phyloP scores from a whole-genome alignment of 495 filamentous ascomycete genomes.

The Annulohypoxylon nitens region DNA sequence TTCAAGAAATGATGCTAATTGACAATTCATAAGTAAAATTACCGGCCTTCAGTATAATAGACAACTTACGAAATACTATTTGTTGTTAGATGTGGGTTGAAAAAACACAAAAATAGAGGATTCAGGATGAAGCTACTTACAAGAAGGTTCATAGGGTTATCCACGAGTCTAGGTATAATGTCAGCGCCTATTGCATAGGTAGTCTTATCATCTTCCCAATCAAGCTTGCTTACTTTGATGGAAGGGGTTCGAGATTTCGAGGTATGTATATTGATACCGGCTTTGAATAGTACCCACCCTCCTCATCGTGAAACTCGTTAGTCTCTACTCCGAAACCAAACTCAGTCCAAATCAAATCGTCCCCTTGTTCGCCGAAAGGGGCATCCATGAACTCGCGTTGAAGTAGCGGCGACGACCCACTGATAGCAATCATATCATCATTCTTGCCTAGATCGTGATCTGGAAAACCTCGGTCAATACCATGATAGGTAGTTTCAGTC shows the following conservation, averaged over 20 bases:
- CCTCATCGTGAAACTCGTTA: constrained; percentile 64
- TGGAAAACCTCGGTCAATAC: constrained; percentile 75
- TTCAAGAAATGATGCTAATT: constrained; percentile 79
- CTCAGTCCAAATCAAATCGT: constrained; percentile 49
- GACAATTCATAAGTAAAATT: constrained; percentile 15
- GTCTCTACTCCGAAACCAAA: constrained; percentile 63
- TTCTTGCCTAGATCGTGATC: constrained; percentile 78
- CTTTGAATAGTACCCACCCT: constrained; percentile 76
- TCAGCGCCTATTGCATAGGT: constrained; percentile 12
- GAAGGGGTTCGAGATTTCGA: constrained; percentile 55
- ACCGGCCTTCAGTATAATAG: not conserved
- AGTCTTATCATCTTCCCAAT: not conserved
- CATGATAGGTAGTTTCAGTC: constrained; percentile 64
- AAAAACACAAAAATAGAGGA: not conserved
- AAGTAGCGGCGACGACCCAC: constrained; percentile 58
- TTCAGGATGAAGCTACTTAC: constrained; percentile 61
- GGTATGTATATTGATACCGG: constrained; percentile 65
- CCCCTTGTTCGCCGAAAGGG: constrained; percentile 36
- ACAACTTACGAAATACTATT: constrained; percentile 58
- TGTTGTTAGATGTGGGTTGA: constrained; percentile 31
- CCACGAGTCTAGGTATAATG: constrained; percentile 57
- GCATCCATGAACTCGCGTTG: constrained; percentile 44
- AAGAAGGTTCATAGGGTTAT: constrained; percentile 83
- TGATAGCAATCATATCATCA: constrained; percentile 69
- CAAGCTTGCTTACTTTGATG: constrained; percentile 55